phyloP scores from a whole-genome alignment of 2,329 filamentous ascomycete genomes.

The Diaporthe velutina region DNA sequence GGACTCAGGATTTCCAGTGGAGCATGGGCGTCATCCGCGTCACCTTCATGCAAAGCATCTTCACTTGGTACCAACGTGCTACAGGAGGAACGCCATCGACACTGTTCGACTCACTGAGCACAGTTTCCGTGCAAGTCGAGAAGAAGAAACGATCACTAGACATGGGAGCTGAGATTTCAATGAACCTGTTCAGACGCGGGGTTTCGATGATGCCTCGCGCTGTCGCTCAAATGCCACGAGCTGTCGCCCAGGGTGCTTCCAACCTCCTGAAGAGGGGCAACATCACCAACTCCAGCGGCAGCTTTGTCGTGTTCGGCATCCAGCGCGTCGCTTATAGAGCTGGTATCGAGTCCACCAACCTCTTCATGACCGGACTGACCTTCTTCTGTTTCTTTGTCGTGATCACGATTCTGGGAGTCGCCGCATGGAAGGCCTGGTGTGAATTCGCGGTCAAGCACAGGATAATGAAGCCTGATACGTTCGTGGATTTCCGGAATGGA shows the following conservation, averaged over 20 bases:
- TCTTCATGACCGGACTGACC: slow-evolving; percentile 90
- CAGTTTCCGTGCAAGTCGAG: slow-evolving; percentile 86
- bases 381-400: slow-evolving; percentile 91
- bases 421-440: slow-evolving; percentile 83
- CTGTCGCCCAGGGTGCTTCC: slow-evolving; percentile 41
- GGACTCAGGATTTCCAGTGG: slow-evolving; percentile 99
- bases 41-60: slow-evolving; percentile 87
- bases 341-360: slow-evolving; percentile 88
- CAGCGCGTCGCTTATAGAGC: slow-evolving; percentile 90
- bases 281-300: slow-evolving; percentile 66
- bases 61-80: slow-evolving; percentile 95
- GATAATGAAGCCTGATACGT: slow-evolving; percentile 87
- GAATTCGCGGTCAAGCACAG: slow-evolving; percentile 81
- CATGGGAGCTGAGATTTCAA: slow-evolving; percentile 46
- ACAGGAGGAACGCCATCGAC: slow-evolving; percentile 89
- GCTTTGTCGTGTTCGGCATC: slow-evolving; percentile 81
- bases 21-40: slow-evolving; percentile 95
- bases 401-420: slow-evolving; percentile 78
- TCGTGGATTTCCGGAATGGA: slow-evolving; percentile 92
- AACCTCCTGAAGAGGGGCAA: slow-evolving; percentile 66
- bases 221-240: slow-evolving; percentile 45
- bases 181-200: slow-evolving; percentile 67
- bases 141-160: slow-evolving; percentile 60
- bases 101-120: slow-evolving; percentile 79
- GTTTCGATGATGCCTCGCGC: slow-evolving; percentile 63